Conservation (phyloP, 2,329 filamentous ascomycete species). For the Biscogniauxia sp. region DNA sequence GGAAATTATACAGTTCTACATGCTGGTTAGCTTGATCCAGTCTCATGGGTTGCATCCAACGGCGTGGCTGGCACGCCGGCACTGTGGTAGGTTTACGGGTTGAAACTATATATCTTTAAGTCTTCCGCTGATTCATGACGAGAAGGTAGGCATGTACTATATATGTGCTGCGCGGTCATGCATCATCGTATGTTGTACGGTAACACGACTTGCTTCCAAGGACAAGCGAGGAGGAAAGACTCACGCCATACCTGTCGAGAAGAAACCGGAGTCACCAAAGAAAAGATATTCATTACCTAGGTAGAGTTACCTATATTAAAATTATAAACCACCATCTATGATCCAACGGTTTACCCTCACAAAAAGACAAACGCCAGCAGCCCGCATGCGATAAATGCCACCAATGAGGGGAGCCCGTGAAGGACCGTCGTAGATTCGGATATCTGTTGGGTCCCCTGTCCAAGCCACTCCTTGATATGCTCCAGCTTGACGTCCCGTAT, state of each 20-base stretch:
- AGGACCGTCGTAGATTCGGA: neutral
- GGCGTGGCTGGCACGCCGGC: neutral
- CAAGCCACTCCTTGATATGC: constrained; percentile 20
- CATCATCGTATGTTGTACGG: neutral
- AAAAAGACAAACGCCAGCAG: neutral
- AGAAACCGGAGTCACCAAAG: no score
- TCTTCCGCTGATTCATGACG: neutral
- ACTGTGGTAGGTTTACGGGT: no score
- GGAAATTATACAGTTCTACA: neutral
- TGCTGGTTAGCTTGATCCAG: neutral
- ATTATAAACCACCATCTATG: no score
- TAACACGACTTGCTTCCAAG: neutral
- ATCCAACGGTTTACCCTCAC: no score
- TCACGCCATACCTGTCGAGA: no score
- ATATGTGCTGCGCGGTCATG: no score
- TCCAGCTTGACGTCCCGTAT: constrained; percentile 18
- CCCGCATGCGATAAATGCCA: neutral
- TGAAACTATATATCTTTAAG: no score
- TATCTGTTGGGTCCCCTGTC: constrained; percentile 13
- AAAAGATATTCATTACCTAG: no score
- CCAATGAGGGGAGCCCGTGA: neutral
- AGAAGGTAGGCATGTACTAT: neutral
- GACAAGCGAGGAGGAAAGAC: no score
- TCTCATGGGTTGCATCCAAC: neutral
- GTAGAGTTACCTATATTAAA: no score